phyloP scores from a whole-genome alignment of 371 early-diverging fungal species.

The Saksenaea oblongispora region DNA sequence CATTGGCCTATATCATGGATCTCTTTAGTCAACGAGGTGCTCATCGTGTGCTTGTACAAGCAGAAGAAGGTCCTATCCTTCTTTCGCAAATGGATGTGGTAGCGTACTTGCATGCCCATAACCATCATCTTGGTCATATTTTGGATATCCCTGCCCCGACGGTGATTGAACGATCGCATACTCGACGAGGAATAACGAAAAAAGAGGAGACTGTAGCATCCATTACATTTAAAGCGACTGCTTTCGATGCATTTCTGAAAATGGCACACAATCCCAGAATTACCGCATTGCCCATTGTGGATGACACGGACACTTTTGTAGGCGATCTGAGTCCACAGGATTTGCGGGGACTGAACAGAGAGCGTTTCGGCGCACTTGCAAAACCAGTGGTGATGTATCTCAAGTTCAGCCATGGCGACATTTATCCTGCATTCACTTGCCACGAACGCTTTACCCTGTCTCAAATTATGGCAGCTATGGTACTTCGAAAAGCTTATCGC shows the following conservation, averaged over 20 bases:
- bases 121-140: conserved; percentile 58
- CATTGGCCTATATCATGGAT: conserved; percentile 33
- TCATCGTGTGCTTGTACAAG: conserved; percentile 57
- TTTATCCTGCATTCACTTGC: conserved; percentile 55
- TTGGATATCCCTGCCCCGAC: conserved; percentile 46
- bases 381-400: conserved; percentile 48
- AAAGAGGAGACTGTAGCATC: conserved; percentile 5
- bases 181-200: conserved; percentile 2
- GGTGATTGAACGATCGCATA: conserved; percentile 22
- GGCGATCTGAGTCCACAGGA: conserved; percentile 65
- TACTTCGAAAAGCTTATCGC: conserved; percentile 52
- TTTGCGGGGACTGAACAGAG: conserved; percentile 59
- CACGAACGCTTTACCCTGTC: conserved; percentile 57
- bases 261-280: conserved; percentile 40
- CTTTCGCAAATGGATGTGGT: conserved; percentile 65
- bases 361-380: conserved; percentile 44
- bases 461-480: conserved; percentile 58
- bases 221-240: conserved; percentile 50
- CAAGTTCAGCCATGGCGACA: conserved; percentile 46
- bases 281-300: conserved; percentile 55
- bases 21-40: conserved; percentile 45
- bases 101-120: conserved; percentile 54
- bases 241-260: conserved; percentile 53
- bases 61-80: conserved; percentile 38
- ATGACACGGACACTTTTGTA: conserved; percentile 52